Percentiles rank a stretch among this genome's conserved stretches.
These are phyloP conservation scores for Iberis pinnata DNA, from an alignment of 345 rosid genomes.

Conservation along the genomic window DNA sequence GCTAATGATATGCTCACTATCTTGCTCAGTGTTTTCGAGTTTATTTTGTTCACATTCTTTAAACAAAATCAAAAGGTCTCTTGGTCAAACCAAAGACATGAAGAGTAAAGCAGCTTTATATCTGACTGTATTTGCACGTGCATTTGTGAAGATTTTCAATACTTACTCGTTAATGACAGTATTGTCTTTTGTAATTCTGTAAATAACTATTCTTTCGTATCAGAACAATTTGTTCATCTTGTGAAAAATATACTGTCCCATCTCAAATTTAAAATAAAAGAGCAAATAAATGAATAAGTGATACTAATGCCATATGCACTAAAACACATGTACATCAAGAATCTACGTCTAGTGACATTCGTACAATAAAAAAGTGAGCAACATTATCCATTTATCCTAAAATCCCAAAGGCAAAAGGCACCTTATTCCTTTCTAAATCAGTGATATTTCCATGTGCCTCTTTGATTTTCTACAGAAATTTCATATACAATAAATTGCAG, in stretches of 20 bases:
- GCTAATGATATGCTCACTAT: not conserved
- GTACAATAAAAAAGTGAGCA: slow-evolving; percentile 15
- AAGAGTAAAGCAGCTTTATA: slow-evolving; percentile 14
- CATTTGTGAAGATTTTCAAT: not conserved
- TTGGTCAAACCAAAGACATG: slow-evolving; percentile 27
- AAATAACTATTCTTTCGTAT: no score
- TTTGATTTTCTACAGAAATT: slow-evolving; percentile 15
- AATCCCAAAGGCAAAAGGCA: slow-evolving; percentile 6
- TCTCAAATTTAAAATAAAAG: not conserved
- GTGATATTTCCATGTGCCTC: slow-evolving; percentile 22
- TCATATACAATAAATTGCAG: not conserved
- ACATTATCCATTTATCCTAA: slow-evolving; percentile 19
- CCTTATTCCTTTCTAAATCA: slow-evolving; percentile 24
- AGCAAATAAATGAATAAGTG: slow-evolving; percentile 7
- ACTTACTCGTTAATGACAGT: not conserved
- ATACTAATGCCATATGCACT: slow-evolving; percentile 26
- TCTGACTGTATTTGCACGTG: slow-evolving; percentile 19
- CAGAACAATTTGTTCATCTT: not conserved
- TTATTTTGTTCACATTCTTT: slow-evolving; percentile 13
- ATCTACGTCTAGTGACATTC: slow-evolving; percentile 2
- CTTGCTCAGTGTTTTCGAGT: slow-evolving; percentile 9
- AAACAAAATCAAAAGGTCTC: slow-evolving; percentile 4
- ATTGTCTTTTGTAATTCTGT: no score
- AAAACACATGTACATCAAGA: slow-evolving; percentile 19
- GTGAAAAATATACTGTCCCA: not conserved